A percentile compares a stretch with the other conserved stretches of the same genome.
These are phyloP conservation scores for Opeltia flavorubescens DNA, from an alignment of 495 filamentous ascomycete species.

Conservation along the genomic window DNA sequence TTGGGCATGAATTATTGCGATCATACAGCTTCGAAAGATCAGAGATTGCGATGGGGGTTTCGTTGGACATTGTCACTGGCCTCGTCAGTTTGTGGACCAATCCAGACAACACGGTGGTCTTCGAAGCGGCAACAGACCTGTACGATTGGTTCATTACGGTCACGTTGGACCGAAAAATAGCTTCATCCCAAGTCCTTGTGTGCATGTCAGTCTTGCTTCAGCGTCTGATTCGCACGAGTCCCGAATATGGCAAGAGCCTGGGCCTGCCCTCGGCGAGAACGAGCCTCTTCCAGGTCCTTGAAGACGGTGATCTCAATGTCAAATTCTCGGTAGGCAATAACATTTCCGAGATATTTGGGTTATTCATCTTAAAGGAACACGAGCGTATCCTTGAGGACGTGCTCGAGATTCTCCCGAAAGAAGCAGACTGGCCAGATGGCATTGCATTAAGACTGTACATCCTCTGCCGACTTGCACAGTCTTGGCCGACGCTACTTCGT, in stretches of 20 bases:
- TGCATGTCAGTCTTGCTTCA: slow-evolving; percentile 52
- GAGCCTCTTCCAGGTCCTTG: slow-evolving; percentile 58
- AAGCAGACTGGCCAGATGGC: slow-evolving; percentile 59
- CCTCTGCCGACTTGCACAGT: slow-evolving; percentile 57
- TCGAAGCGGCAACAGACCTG: slow-evolving; percentile 51
- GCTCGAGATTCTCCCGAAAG: slow-evolving; percentile 54
- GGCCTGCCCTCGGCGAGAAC: slow-evolving; percentile 54
- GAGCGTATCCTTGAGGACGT: slow-evolving; percentile 71
- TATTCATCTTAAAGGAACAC: slow-evolving; percentile 63
- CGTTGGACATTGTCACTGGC: slow-evolving; percentile 54
- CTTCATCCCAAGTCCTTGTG: slow-evolving; percentile 54
- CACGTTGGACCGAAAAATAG: slow-evolving; percentile 44
- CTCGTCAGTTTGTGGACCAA: slow-evolving; percentile 51
- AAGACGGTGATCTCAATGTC: slow-evolving; percentile 51
- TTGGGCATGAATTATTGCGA: slow-evolving; percentile 47
- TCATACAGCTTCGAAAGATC: slow-evolving; percentile 54
- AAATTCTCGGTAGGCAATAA: slow-evolving; percentile 57
- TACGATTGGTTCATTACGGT: slow-evolving; percentile 64
- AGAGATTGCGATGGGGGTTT: slow-evolving; percentile 57
- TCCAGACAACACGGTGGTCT: slow-evolving; percentile 37
- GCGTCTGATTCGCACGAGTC: slow-evolving; percentile 46
- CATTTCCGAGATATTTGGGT: slow-evolving; percentile 63
- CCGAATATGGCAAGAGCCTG: slow-evolving; percentile 38
- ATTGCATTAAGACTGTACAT: slow-evolving; percentile 72
- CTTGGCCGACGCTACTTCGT: slow-evolving; percentile 68